phyloP scores from a whole-genome alignment of 352 stramenopile genomes.

The Pythium phragmitis region DNA sequence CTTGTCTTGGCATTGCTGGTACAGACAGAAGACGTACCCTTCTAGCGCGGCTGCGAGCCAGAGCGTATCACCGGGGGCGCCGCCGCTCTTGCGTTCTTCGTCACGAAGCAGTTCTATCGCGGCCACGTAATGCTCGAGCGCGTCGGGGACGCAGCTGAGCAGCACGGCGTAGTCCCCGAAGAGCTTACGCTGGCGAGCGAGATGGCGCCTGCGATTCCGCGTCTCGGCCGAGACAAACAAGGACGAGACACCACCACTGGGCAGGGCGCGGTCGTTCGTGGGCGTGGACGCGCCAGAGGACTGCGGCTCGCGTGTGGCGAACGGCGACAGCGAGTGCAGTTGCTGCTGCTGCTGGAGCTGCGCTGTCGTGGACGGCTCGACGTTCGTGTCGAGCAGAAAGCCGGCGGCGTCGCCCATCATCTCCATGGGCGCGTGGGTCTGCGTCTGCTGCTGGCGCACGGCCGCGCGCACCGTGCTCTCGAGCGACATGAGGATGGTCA shows the following conservation, averaged over 20 bases:
- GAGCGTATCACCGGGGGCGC: conserved; percentile 47
- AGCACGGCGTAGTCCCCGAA: conserved; percentile 80
- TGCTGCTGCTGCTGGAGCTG: conserved; percentile 25
- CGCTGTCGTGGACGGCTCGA: conserved; percentile 48
- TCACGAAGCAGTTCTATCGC: conserved; percentile 77
- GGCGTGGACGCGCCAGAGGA: conserved; percentile 21
- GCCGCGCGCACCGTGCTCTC: conserved; percentile 70
- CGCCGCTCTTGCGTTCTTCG: conserved; percentile 66
- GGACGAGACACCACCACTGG: conserved; percentile 23
- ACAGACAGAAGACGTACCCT: conserved; percentile 66
- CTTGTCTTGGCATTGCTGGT: conserved; percentile 44
- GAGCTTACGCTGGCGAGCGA: conserved; percentile 70
- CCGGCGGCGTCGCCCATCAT: conserved; percentile 38
- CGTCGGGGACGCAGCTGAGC: conserved; percentile 59
- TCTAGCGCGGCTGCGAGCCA: conserved; percentile 84
- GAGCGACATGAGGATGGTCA: conserved; percentile 82
- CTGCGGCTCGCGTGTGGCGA: conserved; percentile 21
- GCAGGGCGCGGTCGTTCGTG: conserved; percentile 10
- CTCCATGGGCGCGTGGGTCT: conserved; percentile 26
- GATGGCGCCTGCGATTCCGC: conserved; percentile 50
- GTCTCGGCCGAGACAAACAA: conserved; percentile 38
- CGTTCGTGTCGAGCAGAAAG: conserved; percentile 71
- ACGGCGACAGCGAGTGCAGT: conserved; percentile 30
- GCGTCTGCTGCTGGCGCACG: conserved; percentile 40
- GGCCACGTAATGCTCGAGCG: conserved; percentile 64